Conservation (phyloP, 352 stramenopile species). For the Globisporangium echinulatum region DNA sequence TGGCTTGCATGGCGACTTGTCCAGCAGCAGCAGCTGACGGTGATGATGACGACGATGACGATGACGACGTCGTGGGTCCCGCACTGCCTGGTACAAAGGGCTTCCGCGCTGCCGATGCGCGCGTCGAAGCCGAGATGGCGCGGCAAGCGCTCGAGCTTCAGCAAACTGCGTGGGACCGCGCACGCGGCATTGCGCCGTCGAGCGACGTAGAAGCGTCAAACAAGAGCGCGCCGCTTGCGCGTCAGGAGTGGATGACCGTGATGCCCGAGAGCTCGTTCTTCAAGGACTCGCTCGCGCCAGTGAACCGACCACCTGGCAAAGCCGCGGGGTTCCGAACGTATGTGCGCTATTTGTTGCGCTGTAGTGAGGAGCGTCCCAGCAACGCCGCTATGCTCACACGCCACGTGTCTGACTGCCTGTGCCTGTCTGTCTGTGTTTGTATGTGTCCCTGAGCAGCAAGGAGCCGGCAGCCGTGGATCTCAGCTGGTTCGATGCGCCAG, state of each 20-base stretch:
- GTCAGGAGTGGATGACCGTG: constrained; percentile 83
- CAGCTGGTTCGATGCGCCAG: constrained; percentile 77
- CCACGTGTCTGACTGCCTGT: background rate
- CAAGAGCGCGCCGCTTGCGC: constrained; percentile 16
- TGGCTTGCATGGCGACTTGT: background rate
- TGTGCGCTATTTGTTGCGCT: background rate
- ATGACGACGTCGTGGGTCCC: constrained; percentile 53
- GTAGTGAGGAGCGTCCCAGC: background rate
- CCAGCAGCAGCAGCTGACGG: background rate
- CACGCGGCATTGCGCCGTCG: constrained; percentile 15
- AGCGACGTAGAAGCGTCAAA: constrained; percentile 1
- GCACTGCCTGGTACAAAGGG: constrained; percentile 73
- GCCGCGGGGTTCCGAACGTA: constrained; percentile 53
- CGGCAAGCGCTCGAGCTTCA: constrained; percentile 45
- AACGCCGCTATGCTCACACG: background rate
- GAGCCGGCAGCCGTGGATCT: constrained; percentile 67
- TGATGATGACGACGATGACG: constrained; percentile 35
- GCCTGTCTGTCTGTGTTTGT: background rate
- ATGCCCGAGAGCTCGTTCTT: constrained; percentile 75
- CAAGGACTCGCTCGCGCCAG: constrained; percentile 59
- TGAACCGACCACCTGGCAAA: constrained; percentile 42
- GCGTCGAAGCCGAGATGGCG: constrained; percentile 68
- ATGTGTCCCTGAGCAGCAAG: constrained; percentile 31
- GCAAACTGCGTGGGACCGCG: constrained; percentile 59
- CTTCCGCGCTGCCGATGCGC: constrained; percentile 61